Evolutionary conservation across 768 basidiomycete genomes (phyloP).

Genomic region (Serendipita sp.): DNA sequence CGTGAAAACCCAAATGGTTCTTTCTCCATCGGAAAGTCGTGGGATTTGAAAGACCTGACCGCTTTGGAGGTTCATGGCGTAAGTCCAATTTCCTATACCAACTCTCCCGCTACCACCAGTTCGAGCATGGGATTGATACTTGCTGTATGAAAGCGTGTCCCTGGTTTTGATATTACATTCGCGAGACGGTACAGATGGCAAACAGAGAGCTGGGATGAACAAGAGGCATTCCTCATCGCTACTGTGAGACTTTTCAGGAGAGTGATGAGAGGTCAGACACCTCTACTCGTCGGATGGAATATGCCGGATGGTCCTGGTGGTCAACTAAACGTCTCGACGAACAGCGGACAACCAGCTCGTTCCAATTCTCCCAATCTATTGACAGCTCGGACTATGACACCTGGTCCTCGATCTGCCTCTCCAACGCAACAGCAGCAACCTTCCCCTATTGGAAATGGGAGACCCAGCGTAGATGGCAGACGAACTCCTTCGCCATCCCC

Average conservation of each 20-base stretch:
- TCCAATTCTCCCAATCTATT: background rate
- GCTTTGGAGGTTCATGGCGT: constrained; percentile 64
- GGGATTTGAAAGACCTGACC: constrained; percentile 72
- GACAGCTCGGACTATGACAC: background rate
- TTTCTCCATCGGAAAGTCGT: constrained; percentile 96
- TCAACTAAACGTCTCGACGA: background rate
- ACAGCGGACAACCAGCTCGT: background rate
- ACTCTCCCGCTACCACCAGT: background rate
- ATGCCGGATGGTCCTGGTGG: constrained; percentile 7
- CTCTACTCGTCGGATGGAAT: constrained; percentile 17
- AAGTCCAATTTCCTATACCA: constrained; percentile 17
- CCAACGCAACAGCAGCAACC: background rate
- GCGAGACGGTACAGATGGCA: constrained; percentile 86
- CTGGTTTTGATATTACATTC: constrained; percentile 66
- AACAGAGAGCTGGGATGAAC: constrained; percentile 61
- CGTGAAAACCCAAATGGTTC: constrained; percentile 89
- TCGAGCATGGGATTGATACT: background rate
- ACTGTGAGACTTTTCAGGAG: constrained; percentile 33
- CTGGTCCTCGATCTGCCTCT: background rate
- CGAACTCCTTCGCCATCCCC: background rate
- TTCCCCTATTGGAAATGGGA: background rate
- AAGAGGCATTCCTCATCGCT: constrained; percentile 51
- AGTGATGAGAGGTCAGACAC: constrained; percentile 19
- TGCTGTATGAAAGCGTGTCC: constrained; percentile 31
- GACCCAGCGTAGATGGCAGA: background rate